phyloP scores from a whole-genome alignment of 768 basidiomycete genomes.

The Sporobolomyces phaffii region DNA sequence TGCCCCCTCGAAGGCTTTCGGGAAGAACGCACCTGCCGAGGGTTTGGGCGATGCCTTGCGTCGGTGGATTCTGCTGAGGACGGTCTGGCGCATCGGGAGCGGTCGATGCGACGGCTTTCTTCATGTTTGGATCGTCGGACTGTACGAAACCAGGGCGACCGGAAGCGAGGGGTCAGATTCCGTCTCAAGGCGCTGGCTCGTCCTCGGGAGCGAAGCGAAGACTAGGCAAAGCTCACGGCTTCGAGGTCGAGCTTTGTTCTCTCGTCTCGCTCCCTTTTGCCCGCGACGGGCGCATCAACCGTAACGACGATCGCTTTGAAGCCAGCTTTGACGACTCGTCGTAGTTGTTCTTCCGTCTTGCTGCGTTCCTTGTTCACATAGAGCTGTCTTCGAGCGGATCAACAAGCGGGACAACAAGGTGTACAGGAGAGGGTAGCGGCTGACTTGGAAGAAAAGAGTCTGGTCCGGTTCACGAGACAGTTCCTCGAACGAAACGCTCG shows the following conservation, averaged over 20 bases:
- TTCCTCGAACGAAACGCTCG: conserved; percentile 46
- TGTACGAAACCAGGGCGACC: neutral
- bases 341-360: conserved; percentile 63
- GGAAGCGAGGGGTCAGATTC: neutral
- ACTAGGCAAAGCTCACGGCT: conserved; percentile 3
- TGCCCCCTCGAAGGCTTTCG: too few relatives aligned
- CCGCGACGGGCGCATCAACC: conserved; percentile 77
- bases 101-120: conserved; percentile 10
- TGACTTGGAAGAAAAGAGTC: conserved; percentile 49
- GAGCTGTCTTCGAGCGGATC: conserved; percentile 48
- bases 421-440: conserved; percentile 30
- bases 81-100: conserved; percentile 14
- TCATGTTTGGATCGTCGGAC: conserved; percentile 23
- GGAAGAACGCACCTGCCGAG: conserved; percentile 37
- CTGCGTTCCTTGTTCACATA: conserved; percentile 71
- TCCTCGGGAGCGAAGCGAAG: neutral
- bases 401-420: too few relatives aligned
- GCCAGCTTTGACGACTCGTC: conserved; percentile 59
- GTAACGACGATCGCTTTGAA: conserved; percentile 87
- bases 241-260: conserved; percentile 37
- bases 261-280: conserved; percentile 60
- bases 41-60: conserved; percentile 20
- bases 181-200: neutral
- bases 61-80: conserved; percentile 1
- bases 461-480: conserved; percentile 42